Percentiles rank a stretch among this genome's conserved stretches.
Evolutionary conservation across 768 basidiomycete genomes (phyloP).

Genomic region (Mycena metata): DNA sequence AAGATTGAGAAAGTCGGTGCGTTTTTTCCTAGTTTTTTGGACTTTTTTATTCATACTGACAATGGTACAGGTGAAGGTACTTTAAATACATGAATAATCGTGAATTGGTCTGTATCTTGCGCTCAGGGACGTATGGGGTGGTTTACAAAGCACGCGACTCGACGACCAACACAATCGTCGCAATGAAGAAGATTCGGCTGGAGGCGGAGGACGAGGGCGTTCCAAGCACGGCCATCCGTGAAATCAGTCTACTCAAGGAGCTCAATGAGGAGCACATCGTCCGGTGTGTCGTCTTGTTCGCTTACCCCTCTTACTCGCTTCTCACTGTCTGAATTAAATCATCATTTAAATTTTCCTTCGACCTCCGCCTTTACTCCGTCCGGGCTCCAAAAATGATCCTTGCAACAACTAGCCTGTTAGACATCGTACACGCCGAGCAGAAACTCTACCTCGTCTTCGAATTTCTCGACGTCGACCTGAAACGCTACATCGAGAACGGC

Average conservation of each 20-base stretch:
- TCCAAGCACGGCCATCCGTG: slow-evolving; percentile 96
- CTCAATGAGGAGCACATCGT: slow-evolving; percentile 97
- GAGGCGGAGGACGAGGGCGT: slow-evolving; percentile 99
- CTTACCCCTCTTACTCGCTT: slow-evolving; percentile 7
- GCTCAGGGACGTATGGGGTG: slow-evolving; percentile 94
- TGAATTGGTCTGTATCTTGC: neutral
- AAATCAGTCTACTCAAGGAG: slow-evolving; percentile 97
- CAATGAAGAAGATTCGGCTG: slow-evolving; percentile 97
- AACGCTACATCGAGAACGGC: slow-evolving; percentile 94
- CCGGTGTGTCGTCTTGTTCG: slow-evolving; percentile 63
- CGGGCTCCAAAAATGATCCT: neutral
- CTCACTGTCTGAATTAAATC: neutral
- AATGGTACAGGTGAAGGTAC: slow-evolving; percentile 57
- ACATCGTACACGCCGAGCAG: slow-evolving; percentile 97
- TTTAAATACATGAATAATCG: neutral
- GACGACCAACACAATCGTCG: slow-evolving; percentile 85
- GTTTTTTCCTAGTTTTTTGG: slow-evolving; percentile 52
- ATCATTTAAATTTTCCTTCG: too few species aligned
- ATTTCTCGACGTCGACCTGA: slow-evolving; percentile 96
- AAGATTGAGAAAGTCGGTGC: slow-evolving; percentile 98
- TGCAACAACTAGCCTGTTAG: slow-evolving; percentile 76
- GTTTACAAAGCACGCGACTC: slow-evolving; percentile 96
- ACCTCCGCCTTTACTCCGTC: neutral
- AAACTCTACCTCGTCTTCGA: slow-evolving; percentile 99
- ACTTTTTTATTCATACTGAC: slow-evolving; percentile 30